phyloP scores from a whole-genome alignment of 2,329 filamentous ascomycete genomes.

The Paecilomyces niveus region DNA sequence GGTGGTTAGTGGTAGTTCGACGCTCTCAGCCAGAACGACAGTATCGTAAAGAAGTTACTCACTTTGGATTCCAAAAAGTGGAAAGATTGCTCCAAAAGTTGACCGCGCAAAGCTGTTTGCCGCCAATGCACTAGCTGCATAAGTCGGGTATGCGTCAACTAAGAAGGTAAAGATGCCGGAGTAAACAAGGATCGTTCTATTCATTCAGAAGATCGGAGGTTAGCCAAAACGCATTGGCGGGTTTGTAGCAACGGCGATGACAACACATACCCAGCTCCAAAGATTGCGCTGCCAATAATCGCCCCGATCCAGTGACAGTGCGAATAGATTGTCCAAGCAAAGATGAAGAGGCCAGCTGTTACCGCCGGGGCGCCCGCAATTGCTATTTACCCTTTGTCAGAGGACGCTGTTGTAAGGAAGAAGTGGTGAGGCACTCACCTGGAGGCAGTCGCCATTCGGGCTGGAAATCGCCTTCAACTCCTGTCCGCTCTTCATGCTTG shows the following conservation, averaged over 20 bases:
- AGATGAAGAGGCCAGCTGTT: constrained; percentile 77
- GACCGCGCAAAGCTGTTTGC: constrained; percentile 77
- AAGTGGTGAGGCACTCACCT: constrained; percentile 37
- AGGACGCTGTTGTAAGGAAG: neutral
- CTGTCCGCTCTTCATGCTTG: constrained; percentile 27
- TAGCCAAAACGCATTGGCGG: neutral
- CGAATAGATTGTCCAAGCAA: constrained; percentile 75
- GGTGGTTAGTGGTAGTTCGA: neutral
- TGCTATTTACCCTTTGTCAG: constrained; percentile 23
- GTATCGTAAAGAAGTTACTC: constrained; percentile 13
- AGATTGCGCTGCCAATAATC: constrained; percentile 64
- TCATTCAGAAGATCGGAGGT: constrained; percentile 26
- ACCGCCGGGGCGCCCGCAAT: constrained; percentile 70
- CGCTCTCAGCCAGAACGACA: neutral
- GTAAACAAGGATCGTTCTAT: constrained; percentile 68
- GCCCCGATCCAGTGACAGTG: constrained; percentile 68
- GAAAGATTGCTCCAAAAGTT: constrained; percentile 71
- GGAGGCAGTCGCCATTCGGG: constrained; percentile 82
- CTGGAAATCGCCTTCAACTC: constrained; percentile 51
- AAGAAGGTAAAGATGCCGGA: constrained; percentile 84
- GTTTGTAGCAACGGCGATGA: neutral
- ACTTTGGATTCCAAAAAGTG: constrained; percentile 61
- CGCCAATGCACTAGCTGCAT: constrained; percentile 59
- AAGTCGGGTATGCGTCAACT: constrained; percentile 52
- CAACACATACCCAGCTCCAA: constrained; percentile 59